A percentile compares a stretch with the other conserved stretches of the same genome.
Evolutionary conservation across 176 grass and related monocot species (phyloP).

Genomic region (Guadua angustifolia): DNA sequence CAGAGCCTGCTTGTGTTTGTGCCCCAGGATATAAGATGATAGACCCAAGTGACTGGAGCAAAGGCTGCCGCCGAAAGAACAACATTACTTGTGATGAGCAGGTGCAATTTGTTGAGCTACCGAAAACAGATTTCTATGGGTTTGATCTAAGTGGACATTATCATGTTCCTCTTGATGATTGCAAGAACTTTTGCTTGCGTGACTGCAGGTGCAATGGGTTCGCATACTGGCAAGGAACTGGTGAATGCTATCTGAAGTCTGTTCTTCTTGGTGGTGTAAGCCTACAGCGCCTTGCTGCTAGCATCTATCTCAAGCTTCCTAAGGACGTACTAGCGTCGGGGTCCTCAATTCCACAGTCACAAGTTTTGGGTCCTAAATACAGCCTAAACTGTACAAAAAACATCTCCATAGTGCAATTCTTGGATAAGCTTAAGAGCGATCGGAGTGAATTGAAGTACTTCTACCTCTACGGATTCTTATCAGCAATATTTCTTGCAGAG

Average conservation of each 20-base stretch:
- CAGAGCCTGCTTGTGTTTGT: constrained; percentile 49
- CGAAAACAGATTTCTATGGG: constrained; percentile 38
- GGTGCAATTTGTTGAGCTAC: constrained; percentile 42
- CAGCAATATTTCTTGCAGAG: constrained; percentile 41
- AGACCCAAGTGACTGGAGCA: constrained; percentile 50
- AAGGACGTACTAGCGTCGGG: constrained; percentile 12
- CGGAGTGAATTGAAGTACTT: neutral
- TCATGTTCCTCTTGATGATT: constrained; percentile 23
- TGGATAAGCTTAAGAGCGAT: neutral
- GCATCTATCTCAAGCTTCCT: constrained; percentile 46
- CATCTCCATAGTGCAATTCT: no score
- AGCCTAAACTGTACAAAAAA: constrained; percentile 7
- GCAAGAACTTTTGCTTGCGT: constrained; percentile 40
- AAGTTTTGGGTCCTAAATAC: constrained; percentile 40
- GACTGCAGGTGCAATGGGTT: constrained; percentile 46
- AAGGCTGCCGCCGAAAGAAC: constrained; percentile 55
- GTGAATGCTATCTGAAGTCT: constrained; percentile 47
- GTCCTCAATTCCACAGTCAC: constrained; percentile 33
- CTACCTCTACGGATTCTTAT: constrained; percentile 44
- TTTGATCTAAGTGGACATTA: neutral
- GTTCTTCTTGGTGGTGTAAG: constrained; percentile 37
- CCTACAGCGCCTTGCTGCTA: constrained; percentile 18
- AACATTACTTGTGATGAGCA: constrained; percentile 26
- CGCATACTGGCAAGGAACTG: constrained; percentile 44
- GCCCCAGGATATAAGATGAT: constrained; percentile 47